Evolutionary conservation across 2,329 filamentous ascomycete species (phyloP), one percentile per base, ranked within the genome.

Genomic region (Parascedosporium putredinis): DNA sequence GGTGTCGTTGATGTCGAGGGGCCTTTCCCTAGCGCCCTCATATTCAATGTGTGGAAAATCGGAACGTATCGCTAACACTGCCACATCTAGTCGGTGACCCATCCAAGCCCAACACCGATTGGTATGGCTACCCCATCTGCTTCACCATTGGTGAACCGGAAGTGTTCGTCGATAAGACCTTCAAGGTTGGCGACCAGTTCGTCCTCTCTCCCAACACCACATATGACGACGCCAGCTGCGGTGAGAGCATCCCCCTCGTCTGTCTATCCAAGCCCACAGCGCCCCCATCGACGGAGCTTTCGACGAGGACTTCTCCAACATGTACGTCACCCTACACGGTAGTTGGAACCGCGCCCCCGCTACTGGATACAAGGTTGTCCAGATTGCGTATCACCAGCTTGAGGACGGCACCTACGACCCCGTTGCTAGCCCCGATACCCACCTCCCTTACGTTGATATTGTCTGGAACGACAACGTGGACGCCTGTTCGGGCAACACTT

Each of bases 221-320:
- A 20, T 66, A 62, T 57, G 63, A 56, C 42, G 67, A 69, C 57
- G 60, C 60, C 6, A 60, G 54, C n/a, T 67, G 65, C 60, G 54
- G 58, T 51, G 40, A 57, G 55, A 58, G 60, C 45, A 58, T 7
- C 45, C 57, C 1, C 69, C 81, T 62, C 50, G 76, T 1, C 63
- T 83, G 10, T 68, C 71, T 0, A 79, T 83, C 59, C 64, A 70
- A 45, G 75, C 78, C 1, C 79, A 83, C 55, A 77, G 71, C 64
- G 79, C 79, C 2, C 79, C 79, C 4, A 66, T 83, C 29, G 78
- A 80, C 55, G 74, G 79, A 58, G 72, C 76, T 51, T 83, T 83
- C 64, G 76, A 81, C 57, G 59, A 64, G 25, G 51, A 55, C 24
- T 69, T 68, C 33, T 71, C 69, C 31, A 73, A 70, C 25, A 73